phyloP scores from a whole-genome alignment of 2,329 filamentous ascomycete genomes.

The Exophiala phaeomuriformis region DNA sequence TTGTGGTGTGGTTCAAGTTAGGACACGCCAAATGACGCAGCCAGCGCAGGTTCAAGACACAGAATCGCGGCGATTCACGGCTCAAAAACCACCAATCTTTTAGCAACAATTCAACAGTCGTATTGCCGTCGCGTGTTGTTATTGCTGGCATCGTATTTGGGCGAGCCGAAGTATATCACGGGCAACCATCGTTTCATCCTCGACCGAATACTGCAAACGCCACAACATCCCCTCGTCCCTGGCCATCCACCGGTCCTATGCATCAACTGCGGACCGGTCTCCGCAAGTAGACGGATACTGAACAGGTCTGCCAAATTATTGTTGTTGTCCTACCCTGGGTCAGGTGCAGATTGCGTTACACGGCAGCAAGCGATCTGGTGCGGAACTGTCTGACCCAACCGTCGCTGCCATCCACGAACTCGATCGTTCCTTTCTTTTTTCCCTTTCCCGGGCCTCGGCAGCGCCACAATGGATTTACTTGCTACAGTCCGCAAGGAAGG shows the following conservation, averaged over 20 bases:
- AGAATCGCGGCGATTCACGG: neutral
- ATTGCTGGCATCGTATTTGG: no score
- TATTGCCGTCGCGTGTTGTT: no score
- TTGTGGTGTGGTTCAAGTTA: neutral
- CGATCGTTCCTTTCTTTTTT: neutral
- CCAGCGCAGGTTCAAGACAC: neutral
- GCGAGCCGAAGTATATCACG: neutral
- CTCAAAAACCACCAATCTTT: neutral
- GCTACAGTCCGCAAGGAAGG: slow-evolving; percentile 87
- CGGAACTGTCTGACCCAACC: neutral
- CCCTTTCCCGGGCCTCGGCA: neutral
- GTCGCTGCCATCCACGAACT: neutral
- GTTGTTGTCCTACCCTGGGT: neutral
- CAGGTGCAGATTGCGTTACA: slow-evolving; percentile 11
- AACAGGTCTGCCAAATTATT: slow-evolving; percentile 4
- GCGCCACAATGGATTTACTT: slow-evolving; percentile 72
- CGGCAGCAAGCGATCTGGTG: slow-evolving; percentile 4
- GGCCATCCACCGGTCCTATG: slow-evolving; percentile 2
- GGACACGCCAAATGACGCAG: neutral
- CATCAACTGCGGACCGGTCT: neutral
- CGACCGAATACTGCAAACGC: neutral
- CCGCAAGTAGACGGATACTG: neutral
- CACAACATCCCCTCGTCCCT: neutral
- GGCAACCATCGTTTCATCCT: neutral
- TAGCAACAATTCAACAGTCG: neutral